Conservation (phyloP, 768 basidiomycete species). For the Pulveroboletus sp. region DNA sequence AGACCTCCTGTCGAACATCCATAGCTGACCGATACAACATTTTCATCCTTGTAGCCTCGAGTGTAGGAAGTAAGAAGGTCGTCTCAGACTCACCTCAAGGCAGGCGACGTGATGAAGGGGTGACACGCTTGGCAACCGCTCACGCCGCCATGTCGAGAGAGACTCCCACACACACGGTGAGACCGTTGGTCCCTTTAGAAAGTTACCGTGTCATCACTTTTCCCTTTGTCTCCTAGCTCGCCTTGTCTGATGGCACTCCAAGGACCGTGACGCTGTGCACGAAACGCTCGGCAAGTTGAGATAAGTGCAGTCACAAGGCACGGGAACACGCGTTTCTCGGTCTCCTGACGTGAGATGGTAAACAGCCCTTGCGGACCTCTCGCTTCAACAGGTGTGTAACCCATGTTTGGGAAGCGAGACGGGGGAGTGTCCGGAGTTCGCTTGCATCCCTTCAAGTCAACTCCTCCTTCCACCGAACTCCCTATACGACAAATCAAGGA, state of each 20-base stretch:
- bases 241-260: too few species aligned
- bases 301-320: background rate
- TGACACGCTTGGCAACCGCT: background rate
- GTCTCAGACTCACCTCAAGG: constrained; percentile 6
- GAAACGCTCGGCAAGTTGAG: background rate
- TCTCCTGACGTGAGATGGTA: background rate
- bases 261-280: too few species aligned
- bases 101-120: background rate
- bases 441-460: background rate
- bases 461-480: background rate
- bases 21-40: constrained; percentile 18
- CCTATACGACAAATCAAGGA: constrained; percentile 2
- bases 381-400: background rate
- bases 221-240: background rate
- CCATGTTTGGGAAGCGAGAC: constrained; percentile 9
- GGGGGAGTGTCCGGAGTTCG: background rate
- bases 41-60: constrained; percentile 15
- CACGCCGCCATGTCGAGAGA: background rate
- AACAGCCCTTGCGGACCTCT: background rate
- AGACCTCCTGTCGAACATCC: constrained; percentile 24
- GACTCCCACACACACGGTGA: background rate
- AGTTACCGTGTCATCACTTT: too few species aligned
- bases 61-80: background rate
- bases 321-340: background rate
- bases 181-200: too few species aligned